Evolutionary conservation across 345 rosid species (phyloP).

Genomic region (Gossypium stocksii): DNA sequence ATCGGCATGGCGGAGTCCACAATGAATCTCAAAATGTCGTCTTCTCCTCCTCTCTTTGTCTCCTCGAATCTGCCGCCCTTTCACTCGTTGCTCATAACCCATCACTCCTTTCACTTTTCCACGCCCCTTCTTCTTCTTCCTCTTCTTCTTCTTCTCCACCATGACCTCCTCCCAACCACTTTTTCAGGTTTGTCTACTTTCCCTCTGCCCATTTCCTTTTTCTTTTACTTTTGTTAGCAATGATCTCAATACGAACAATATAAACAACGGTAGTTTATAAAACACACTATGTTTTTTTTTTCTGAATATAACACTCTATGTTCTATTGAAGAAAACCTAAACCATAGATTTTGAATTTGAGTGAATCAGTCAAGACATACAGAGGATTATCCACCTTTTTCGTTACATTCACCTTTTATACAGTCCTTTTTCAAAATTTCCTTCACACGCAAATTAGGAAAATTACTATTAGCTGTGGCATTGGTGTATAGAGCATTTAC

Average conservation of each 20-base stretch:
- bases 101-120: neutral
- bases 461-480: neutral
- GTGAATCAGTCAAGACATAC: too few relatives aligned
- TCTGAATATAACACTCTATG: too few relatives aligned
- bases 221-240: too few relatives aligned
- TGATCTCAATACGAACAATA: too few relatives aligned
- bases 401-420: neutral
- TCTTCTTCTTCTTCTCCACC: neutral
- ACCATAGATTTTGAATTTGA: too few relatives aligned
- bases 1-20: slow-evolving; percentile 13
- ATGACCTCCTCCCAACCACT: slow-evolving; percentile 1
- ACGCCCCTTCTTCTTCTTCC: neutral
- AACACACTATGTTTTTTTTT: too few relatives aligned
- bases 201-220: too few relatives aligned
- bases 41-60: neutral
- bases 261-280: too few relatives aligned
- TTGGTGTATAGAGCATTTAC: neutral
- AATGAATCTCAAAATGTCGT: neutral
- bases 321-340: too few relatives aligned
- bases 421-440: neutral
- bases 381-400: neutral
- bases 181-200: neutral
- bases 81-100: neutral
- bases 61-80: slow-evolving; percentile 4
- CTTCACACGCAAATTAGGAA: neutral